phyloP scores from a whole-genome alignment of 2,329 filamentous ascomycete genomes.

The Pezicula neosporulosa region DNA sequence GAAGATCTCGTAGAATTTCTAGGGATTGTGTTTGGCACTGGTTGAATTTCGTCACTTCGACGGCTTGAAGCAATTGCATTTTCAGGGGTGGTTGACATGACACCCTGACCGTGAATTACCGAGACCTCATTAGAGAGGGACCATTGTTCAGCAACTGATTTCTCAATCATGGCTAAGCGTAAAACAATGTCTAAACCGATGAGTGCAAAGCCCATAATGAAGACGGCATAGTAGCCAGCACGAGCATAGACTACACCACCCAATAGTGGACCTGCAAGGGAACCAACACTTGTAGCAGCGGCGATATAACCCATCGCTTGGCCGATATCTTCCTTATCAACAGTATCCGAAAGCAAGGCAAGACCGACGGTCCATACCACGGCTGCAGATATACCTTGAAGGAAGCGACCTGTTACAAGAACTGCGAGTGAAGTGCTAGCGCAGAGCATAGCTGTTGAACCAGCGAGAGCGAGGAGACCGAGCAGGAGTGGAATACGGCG shows the following conservation, averaged over 20 bases:
- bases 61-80: not conserved
- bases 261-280: slow-evolving; percentile 62
- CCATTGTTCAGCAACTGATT: slow-evolving; percentile 49
- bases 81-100: not conserved
- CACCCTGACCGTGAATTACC: not conserved
- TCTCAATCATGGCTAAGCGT: slow-evolving; percentile 53
- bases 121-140: slow-evolving; percentile 1
- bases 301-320: slow-evolving; percentile 23
- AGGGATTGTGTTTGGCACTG: not conserved
- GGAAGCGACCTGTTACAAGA: slow-evolving; percentile 57
- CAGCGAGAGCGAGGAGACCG: slow-evolving; percentile 45
- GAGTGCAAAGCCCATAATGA: slow-evolving; percentile 53
- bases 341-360: slow-evolving; percentile 67
- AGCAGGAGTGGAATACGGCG: slow-evolving; percentile 59
- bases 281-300: slow-evolving; percentile 51
- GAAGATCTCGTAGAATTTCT: not conserved
- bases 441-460: slow-evolving; percentile 63
- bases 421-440: slow-evolving; percentile 58
- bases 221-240: slow-evolving; percentile 58
- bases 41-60: slow-evolving; percentile 4
- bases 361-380: slow-evolving; percentile 74
- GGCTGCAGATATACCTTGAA: slow-evolving; percentile 67
- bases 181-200: slow-evolving; percentile 52
- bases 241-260: slow-evolving; percentile 65
- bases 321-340: slow-evolving; percentile 36